phyloP scores from a whole-genome alignment of 306 rosid genomes.

The Dryas drummondii region DNA sequence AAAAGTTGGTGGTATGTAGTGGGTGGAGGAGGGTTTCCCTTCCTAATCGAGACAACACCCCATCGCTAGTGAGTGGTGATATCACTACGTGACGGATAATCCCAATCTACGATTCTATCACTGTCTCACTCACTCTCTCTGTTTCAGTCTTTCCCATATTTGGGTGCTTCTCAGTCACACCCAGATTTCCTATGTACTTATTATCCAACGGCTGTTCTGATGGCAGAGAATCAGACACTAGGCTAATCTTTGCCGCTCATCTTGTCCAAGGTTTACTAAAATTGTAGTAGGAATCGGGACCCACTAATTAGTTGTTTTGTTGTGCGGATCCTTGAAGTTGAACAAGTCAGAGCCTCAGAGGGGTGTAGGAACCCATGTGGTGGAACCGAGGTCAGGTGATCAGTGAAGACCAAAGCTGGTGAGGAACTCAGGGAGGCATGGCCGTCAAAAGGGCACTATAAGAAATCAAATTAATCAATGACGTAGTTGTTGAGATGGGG shows the following conservation, averaged over 20 bases:
- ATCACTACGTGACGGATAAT: background rate
- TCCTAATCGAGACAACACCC: constrained; percentile 12
- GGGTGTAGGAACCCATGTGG: background rate
- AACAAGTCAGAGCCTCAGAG: background rate
- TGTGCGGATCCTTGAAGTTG: background rate
- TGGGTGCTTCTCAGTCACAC: background rate
- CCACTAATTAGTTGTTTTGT: background rate
- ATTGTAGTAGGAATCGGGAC: background rate
- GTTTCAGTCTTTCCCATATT: background rate
- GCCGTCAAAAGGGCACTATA: too few species aligned
- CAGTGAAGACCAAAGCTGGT: background rate
- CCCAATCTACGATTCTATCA: background rate
- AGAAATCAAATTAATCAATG: too few species aligned
- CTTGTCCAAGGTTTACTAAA: background rate
- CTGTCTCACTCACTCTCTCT: background rate
- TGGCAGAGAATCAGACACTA: background rate
- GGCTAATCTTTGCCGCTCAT: background rate
- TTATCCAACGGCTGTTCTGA: background rate
- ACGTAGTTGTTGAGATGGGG: background rate
- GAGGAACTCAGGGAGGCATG: background rate
- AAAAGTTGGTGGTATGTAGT: constrained; percentile 7
- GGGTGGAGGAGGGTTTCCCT: constrained; percentile 23
- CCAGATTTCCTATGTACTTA: background rate
- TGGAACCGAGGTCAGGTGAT: constrained; percentile 8
- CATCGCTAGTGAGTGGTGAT: constrained; percentile 27